Evolutionary conservation across 768 basidiomycete genomes (phyloP), one percentile per base, ranked within the genome.

Genomic region (Phylloporus arenicola): DNA sequence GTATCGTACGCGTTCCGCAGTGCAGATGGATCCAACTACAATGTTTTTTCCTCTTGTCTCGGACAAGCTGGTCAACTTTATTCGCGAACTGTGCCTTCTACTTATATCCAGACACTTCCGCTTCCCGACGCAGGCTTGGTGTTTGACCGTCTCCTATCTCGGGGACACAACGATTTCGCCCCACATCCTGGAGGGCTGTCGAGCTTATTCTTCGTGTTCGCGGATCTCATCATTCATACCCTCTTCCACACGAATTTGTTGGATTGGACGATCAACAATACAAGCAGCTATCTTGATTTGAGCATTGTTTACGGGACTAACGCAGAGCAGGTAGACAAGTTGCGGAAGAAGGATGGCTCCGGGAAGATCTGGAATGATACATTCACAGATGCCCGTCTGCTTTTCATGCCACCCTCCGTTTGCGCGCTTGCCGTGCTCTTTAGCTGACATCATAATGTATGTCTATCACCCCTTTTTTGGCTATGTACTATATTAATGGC

Each of bases 201-300:
- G 14, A 77, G 79, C 51, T 68, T 86, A n/a, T 85, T 89, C 68
- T 90, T 89, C 57, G 84, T 86, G 0, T 87, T 90, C 58, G 88
- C 87, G 12, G 77, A 88, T 58, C 68, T 88, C 49, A 72, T 90
- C 51, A 88, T 86, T 57, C 88, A 91, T 65, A 75, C 70, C 47
- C 74, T 84, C 55, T 92, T 92, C 71, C 70, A 84, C 54, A 82
- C 80, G 10, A 66, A 76, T 52, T n/a, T n/a, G n/a, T n/a, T n/a
- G n/a, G n/a, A n/a, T n/a, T n/a, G n/a, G n/a, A n/a, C n/a, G n/a
- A n/a, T n/a, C n/a, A n/a, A n/a, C n/a, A n/a, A n/a, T n/a, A n/a
- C n/a, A n/a, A n/a, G n/a, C n/a, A n/a, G n/a, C n/a, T n/a, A n/a
- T n/a, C n/a, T n/a, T n/a, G n/a, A n/a, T n/a, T n/a, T n/a, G n/a